These are phyloP conservation scores for Carex littledalei DNA, from an alignment of 176 grass and related monocot species.

Conservation along the genomic window DNA sequence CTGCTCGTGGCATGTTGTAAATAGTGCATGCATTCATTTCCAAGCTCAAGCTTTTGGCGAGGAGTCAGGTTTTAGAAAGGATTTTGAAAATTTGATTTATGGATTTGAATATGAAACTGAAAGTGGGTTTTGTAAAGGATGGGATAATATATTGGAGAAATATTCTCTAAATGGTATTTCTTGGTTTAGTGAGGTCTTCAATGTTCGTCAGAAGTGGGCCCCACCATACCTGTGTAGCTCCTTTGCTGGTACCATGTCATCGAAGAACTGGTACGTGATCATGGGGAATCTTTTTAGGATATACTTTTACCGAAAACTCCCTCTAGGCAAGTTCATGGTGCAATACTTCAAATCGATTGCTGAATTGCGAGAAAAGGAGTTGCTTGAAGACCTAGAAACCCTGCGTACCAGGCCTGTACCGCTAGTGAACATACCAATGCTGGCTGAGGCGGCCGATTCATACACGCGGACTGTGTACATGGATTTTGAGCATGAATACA, in stretches of 20 bases:
- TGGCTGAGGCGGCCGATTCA: conserved; percentile 36
- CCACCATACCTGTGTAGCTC: conserved; percentile 10
- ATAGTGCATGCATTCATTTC: conserved; percentile 25
- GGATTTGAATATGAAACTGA: conserved; percentile 27
- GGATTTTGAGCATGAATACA: conserved; percentile 45
- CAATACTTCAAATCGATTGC: conserved; percentile 36
- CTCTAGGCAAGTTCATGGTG: conserved; percentile 35
- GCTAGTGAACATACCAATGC: conserved; percentile 40
- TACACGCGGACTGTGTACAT: conserved; percentile 31
- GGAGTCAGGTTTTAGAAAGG: conserved; percentile 30
- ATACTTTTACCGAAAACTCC: conserved; percentile 37
- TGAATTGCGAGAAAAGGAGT: conserved; percentile 37
- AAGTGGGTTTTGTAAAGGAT: conserved; percentile 18
- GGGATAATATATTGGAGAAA: conserved; percentile 33
- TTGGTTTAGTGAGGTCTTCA: conserved; percentile 39
- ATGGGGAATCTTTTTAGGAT: conserved; percentile 45
- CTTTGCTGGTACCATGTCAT: conserved; percentile 30
- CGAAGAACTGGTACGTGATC: conserved; percentile 28
- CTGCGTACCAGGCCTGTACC: conserved; percentile 24
- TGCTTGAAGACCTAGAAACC: conserved; percentile 35
- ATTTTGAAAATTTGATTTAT: conserved; percentile 42
- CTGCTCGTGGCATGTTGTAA: conserved; percentile 37
- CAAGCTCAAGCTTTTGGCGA: conserved; percentile 6
- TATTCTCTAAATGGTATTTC: conserved; percentile 23
- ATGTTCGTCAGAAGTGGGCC: conserved; percentile 29